Evolutionary conservation across 2,329 filamentous ascomycete genomes (phyloP).

Genomic region (Didymella pinodella): DNA sequence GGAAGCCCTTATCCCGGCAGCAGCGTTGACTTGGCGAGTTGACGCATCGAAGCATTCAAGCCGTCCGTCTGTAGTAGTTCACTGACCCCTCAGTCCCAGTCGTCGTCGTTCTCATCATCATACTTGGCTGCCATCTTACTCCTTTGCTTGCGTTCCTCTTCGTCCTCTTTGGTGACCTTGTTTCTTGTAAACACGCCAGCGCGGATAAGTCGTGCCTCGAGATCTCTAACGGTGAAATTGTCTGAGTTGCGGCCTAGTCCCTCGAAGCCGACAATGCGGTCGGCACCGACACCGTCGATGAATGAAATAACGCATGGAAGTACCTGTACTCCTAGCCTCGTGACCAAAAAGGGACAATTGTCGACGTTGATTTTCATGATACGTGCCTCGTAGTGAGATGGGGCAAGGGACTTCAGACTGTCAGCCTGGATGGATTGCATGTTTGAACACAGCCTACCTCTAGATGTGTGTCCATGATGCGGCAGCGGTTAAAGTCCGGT

Average conservation of each 20-base stretch:
- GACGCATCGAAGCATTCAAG: background rate
- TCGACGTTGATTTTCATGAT: conserved; percentile 67
- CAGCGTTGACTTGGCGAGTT: background rate
- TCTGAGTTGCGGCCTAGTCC: conserved; percentile 63
- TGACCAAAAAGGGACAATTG: conserved; percentile 66
- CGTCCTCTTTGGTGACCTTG: conserved; percentile 60
- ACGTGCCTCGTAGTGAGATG: conserved; percentile 66
- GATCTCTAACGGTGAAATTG: conserved; percentile 62
- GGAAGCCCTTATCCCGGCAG: background rate
- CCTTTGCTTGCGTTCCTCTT: conserved; percentile 35
- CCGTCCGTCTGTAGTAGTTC: background rate
- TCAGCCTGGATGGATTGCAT: conserved; percentile 9
- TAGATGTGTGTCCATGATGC: conserved; percentile 68
- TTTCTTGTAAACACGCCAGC: conserved; percentile 61
- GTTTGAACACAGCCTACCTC: conserved; percentile 43
- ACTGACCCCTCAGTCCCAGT: conserved; percentile 56
- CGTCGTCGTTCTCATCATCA: conserved; percentile 59
- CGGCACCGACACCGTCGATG: conserved; percentile 62
- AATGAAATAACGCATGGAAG: conserved; percentile 67
- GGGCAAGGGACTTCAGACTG: conserved; percentile 56
- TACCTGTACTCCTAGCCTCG: conserved; percentile 65
- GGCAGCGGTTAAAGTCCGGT: conserved; percentile 68
- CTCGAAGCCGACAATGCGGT: conserved; percentile 67
- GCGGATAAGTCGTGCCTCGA: conserved; percentile 62
- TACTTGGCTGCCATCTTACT: conserved; percentile 43